phyloP scores from a whole-genome alignment of 2,329 filamentous ascomycete species.

The Aspergillus tubingensis region DNA sequence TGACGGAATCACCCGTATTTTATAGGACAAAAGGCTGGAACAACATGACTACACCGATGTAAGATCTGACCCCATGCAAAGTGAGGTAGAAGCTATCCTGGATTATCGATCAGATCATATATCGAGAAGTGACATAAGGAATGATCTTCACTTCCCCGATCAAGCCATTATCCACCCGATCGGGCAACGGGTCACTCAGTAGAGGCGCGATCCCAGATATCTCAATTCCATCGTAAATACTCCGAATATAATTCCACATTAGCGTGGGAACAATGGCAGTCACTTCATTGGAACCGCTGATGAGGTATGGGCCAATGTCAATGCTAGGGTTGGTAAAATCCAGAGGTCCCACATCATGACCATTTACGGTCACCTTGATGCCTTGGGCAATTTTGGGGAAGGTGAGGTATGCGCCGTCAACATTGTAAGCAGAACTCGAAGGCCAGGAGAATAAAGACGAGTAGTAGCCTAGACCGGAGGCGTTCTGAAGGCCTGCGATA shows the following conservation, averaged over 20 bases:
- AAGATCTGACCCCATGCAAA: no score
- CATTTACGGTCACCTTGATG: constrained; percentile 20
- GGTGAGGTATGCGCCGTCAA: constrained; percentile 23
- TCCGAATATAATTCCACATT: constrained; percentile 25
- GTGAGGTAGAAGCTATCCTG: no score
- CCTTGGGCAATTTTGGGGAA: constrained; percentile 20
- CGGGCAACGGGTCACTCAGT: constrained; percentile 5
- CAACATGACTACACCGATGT: neutral
- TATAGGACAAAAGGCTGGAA: neutral
- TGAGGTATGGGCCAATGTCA: constrained; percentile 17
- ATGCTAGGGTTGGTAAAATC: constrained; percentile 17
- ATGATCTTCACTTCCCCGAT: constrained; percentile 14
- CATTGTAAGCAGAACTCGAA: constrained; percentile 1
- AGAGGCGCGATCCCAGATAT: constrained; percentile 9
- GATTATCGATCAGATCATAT: neutral
- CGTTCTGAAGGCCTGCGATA: constrained; percentile 21
- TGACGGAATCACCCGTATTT: no score
- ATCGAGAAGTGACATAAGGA: constrained; percentile 11
- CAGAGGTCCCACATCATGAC: constrained; percentile 15
- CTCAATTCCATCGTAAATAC: constrained; percentile 8
- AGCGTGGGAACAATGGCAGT: constrained; percentile 20
- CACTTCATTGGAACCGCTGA: constrained; percentile 12
- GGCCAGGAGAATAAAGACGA: constrained; percentile 18
- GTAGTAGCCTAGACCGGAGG: constrained; percentile 26
- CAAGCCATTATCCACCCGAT: constrained; percentile 17